Percentiles rank a stretch among this genome's conserved stretches.
phyloP scores from a whole-genome alignment of 345 rosid species.

The Eucalyptus pauciflora region DNA sequence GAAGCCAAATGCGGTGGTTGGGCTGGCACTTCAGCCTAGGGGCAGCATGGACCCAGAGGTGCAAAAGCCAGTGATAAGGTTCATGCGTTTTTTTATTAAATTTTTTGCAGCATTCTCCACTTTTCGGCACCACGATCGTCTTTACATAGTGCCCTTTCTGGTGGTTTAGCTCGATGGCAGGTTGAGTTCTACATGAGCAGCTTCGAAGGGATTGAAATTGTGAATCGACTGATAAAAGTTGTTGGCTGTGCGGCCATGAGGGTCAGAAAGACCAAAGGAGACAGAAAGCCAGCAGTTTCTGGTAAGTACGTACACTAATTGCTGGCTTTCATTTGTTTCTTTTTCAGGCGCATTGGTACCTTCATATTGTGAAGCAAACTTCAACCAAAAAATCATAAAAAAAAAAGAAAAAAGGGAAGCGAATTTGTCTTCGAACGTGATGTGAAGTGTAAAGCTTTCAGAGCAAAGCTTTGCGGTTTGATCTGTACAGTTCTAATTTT shows the following conservation, averaged over 20 bases:
- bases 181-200: conserved; percentile 23
- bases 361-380: not conserved
- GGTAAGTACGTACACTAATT: conserved; percentile 36
- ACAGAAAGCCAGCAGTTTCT: conserved; percentile 46
- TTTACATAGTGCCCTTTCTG: conserved; percentile 10
- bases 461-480: not conserved
- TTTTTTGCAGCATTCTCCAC: not conserved
- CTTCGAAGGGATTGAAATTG: not conserved
- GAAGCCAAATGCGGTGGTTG: conserved; percentile 27
- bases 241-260: not conserved
- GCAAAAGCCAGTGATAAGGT: conserved; percentile 34
- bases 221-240: not conserved
- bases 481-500: not conserved
- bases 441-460: not conserved
- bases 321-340: conserved; percentile 46
- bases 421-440: not conserved
- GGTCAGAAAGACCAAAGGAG: not conserved
- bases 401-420: not conserved
- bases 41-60: conserved; percentile 12
- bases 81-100: not conserved
- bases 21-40: conserved; percentile 6
- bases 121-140: not conserved
- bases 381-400: not conserved
- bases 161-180: conserved; percentile 8
- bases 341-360: conserved; percentile 27